Percentiles rank a stretch among this genome's conserved stretches.
Evolutionary conservation across 805 yeast species (phyloP).

Genomic region (Debaryomyces hansenii): DNA sequence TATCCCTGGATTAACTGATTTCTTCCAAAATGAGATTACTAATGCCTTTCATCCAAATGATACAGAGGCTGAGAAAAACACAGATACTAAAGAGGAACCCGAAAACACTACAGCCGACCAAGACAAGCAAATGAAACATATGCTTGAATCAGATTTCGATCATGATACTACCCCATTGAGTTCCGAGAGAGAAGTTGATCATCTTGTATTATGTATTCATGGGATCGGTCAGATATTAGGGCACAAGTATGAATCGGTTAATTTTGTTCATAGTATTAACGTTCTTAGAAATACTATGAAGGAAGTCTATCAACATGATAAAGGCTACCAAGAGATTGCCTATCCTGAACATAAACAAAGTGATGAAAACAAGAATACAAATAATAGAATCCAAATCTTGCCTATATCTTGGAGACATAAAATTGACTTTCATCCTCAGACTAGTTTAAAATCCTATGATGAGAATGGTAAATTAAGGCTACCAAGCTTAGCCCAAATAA

Average conservation of each 20-base stretch:
- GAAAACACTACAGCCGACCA: conserved; percentile 12
- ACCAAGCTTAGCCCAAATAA: conserved; percentile 70
- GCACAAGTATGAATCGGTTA: conserved; percentile 71
- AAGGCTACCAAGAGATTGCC: conserved; percentile 37
- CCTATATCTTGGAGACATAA: conserved; percentile 93
- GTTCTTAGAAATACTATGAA: conserved; percentile 60
- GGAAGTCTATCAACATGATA: conserved; percentile 43
- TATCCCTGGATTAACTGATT: conserved; percentile 32
- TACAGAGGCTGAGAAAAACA: conserved; percentile 17
- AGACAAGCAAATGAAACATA: conserved; percentile 36
- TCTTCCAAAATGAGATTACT: conserved; percentile 28
- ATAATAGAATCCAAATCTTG: conserved; percentile 73
- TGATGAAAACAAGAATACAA: conserved; percentile 18
- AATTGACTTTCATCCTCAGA: conserved; percentile 58
- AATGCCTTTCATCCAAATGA: conserved; percentile 20
- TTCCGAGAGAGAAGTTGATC: conserved; percentile 47
- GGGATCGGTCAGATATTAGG: conserved; percentile 94
- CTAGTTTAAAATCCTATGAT: conserved; percentile 34
- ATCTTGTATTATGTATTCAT: conserved; percentile 83
- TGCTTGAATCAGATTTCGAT: conserved; percentile 53
- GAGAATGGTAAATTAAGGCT: conserved; percentile 41
- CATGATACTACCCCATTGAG: conserved; percentile 15
- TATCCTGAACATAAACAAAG: conserved; percentile 24
- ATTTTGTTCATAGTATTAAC: conserved; percentile 83
- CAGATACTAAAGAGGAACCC: conserved; percentile 15